These are phyloP conservation scores for Aquilaria malaccensis DNA, from an alignment of 345 rosid species.

Conservation along the genomic window DNA sequence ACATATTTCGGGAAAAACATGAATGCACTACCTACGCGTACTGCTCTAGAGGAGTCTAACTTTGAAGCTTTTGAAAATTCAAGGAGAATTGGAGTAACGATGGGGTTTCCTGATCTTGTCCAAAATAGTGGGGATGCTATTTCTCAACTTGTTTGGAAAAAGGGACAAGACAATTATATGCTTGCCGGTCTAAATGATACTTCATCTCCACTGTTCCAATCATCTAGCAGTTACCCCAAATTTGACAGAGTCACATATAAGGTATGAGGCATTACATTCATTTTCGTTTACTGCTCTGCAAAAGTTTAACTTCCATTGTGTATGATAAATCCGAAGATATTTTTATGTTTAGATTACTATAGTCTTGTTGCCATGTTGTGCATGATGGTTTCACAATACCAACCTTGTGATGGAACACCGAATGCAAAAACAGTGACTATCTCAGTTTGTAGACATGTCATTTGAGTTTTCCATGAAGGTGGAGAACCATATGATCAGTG, in stretches of 20 bases:
- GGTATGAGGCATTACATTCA: conserved; percentile 22
- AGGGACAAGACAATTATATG: conserved; percentile 23
- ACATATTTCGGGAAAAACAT: conserved; percentile 17
- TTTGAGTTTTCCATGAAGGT: too few relatives aligned
- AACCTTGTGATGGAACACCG: too few relatives aligned
- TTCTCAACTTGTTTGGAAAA: conserved; percentile 33
- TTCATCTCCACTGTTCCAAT: conserved; percentile 23
- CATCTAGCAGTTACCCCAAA: conserved; percentile 27
- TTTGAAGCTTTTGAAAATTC: conserved; percentile 17
- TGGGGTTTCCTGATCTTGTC: conserved; percentile 19
- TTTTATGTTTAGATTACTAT: too few relatives aligned
- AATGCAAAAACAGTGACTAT: too few relatives aligned
- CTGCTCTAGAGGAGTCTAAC: conserved; percentile 11
- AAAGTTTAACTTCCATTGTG: too few relatives aligned
- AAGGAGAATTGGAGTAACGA: conserved; percentile 18
- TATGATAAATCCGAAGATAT: too few relatives aligned
- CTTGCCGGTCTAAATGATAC: conserved; percentile 24
- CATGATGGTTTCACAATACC: too few relatives aligned
- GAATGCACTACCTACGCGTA: conserved; percentile 15
- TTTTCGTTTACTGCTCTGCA: neutral
- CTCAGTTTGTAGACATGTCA: too few relatives aligned
- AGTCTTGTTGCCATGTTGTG: too few relatives aligned
- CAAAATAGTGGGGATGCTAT: conserved; percentile 22
- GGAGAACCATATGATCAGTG: too few relatives aligned
- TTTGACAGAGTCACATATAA: conserved; percentile 26